A percentile compares a stretch with the other conserved stretches of the same genome.
phyloP scores from a whole-genome alignment of 2,329 filamentous ascomycete genomes.

The Fusarium buharicum region DNA sequence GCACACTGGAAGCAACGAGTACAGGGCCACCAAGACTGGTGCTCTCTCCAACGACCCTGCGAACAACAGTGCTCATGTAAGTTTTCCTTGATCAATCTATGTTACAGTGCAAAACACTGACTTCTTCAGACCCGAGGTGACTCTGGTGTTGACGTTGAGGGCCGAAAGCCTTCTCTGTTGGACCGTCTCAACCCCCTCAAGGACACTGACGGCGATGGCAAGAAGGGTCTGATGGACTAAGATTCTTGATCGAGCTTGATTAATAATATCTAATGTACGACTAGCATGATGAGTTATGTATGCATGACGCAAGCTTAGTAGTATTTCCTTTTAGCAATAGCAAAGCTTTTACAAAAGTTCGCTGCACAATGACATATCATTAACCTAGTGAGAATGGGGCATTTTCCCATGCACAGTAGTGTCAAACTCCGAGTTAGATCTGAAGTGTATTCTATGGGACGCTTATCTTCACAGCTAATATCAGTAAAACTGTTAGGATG shows the following conservation, averaged over 20 bases:
- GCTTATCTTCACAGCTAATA: too few relatives aligned
- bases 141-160: conserved; percentile 22
- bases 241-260: not conserved
- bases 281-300: conserved; percentile 5
- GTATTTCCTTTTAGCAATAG: not conserved
- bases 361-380: not conserved
- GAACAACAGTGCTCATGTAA: conserved; percentile 25
- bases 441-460: not conserved
- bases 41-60: conserved; percentile 30
- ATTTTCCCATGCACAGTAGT: not conserved
- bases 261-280: conserved; percentile 14
- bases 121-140: conserved; percentile 13
- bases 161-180: conserved; percentile 31
- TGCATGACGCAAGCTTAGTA: conserved; percentile 3
- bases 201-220: conserved; percentile 40
- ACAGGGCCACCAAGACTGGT: conserved; percentile 21
- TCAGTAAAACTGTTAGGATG: too few relatives aligned
- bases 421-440: not conserved
- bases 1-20: conserved; percentile 4
- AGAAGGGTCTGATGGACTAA: conserved; percentile 39
- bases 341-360: not conserved
- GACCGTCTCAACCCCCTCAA: conserved; percentile 39
- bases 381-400: not conserved
- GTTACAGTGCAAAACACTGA: not conserved
- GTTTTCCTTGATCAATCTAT: not conserved